Evolutionary conservation across 2,329 filamentous ascomycete genomes (phyloP).

Genomic region (Parastagonospora nodorum): DNA sequence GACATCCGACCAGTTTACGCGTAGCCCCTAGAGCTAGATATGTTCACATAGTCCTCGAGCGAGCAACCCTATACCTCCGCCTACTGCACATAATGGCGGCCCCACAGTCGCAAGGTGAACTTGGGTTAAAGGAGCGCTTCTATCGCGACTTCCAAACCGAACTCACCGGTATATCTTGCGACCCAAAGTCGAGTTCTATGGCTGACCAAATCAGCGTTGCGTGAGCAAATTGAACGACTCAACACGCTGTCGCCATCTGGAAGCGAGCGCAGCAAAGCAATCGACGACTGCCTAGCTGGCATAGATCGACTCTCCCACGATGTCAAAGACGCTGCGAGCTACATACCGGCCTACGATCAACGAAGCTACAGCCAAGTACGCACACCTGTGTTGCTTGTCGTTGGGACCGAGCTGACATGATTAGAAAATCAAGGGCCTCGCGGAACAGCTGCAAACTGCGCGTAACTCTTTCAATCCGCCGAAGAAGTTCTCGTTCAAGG

Average conservation of each 20-base stretch:
- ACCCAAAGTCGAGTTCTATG: background rate
- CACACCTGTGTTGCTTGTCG: background rate
- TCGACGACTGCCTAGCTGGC: conserved; percentile 77
- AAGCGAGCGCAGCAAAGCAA: conserved; percentile 78
- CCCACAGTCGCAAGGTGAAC: conserved; percentile 20
- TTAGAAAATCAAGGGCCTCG: conserved; percentile 78
- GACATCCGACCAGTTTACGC: no score
- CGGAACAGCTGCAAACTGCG: conserved; percentile 75
- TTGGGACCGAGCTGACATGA: conserved; percentile 18
- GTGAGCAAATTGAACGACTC: conserved; percentile 75
- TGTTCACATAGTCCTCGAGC: no score
- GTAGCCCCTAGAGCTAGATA: no score
- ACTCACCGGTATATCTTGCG: conserved; percentile 62
- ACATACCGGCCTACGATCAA: conserved; percentile 87
- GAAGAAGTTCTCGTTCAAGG: conserved; percentile 83
- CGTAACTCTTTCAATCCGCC: conserved; percentile 69
- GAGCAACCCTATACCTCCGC: background rate
- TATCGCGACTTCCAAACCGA: conserved; percentile 82
- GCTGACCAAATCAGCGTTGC: conserved; percentile 63
- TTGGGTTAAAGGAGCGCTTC: conserved; percentile 73
- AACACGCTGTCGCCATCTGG: conserved; percentile 65
- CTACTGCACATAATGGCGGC: conserved; percentile 11
- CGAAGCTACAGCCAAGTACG: conserved; percentile 79
- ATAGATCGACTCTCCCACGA: conserved; percentile 83
- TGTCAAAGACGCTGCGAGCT: conserved; percentile 81